Base-by-base conservation (phyloP, 1,284 basidiomycete genomes). In the Xerocomus cyaneibrunnescens region DNA sequence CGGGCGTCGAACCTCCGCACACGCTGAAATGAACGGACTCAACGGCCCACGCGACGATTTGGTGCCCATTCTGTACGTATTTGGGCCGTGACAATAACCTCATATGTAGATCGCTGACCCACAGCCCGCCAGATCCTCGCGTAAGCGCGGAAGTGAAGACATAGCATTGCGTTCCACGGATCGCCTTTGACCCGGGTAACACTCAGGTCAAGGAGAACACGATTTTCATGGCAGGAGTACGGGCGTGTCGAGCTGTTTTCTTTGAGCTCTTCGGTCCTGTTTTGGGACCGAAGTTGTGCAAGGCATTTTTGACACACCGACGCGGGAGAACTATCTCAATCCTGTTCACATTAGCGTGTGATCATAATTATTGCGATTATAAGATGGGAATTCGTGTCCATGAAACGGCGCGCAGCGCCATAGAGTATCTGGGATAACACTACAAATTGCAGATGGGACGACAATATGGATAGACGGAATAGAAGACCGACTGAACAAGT, bases 61-160 rank as follows among this genome's bases (percentile, higher is more conserved):
- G 32, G 54, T 40, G 52, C 45, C 9, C 40, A 42, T 32, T 34
- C 34, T 27, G 47, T 65, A 65, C 65, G 61, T 66, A 66, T 62
- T 51, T 45, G 42, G 45, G 34, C 41, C 51, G 52, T 35, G 14
- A 6, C 52, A 42, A 42, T 51, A 45, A 45, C 60, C 52, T 55
- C 56, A 34, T 64, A 59, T 53, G 63, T 64, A 63, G 60, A 62
- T 65, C 61, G 56, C 48, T 51, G 28, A 16, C 36, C 44, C 40
- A 34, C 52, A 48, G 49, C 36, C 51, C 45, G 52, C 47, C 37
- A 48, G 52, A 51, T 53, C 49, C 50, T 57, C 59, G 52, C 66
- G 59, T 62, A 65, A 66, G 59, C 59, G 49, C 67, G 59, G 65
- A 65, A 66, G 61, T 69, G 58, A 63, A 65, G 13, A 38, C 41